A percentile compares a stretch with the other conserved stretches of the same genome.
These are phyloP conservation scores for Fraxinus xanthoxyloides DNA, from an alignment of 305 asterid species.

Conservation along the genomic window DNA sequence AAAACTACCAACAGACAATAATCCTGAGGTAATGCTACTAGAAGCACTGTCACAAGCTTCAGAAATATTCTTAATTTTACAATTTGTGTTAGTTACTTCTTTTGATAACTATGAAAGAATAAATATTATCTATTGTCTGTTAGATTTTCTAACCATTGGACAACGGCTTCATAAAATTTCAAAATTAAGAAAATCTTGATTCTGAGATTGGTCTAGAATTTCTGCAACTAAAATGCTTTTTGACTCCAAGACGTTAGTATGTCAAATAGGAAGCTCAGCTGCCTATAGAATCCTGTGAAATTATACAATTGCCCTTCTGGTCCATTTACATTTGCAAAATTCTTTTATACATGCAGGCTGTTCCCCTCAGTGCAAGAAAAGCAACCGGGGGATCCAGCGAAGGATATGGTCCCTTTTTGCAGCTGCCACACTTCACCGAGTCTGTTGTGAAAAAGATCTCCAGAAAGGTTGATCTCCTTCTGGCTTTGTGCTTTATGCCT, in stretches of 20 bases:
- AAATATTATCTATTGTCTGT: neutral
- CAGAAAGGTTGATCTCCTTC: constrained; percentile 65
- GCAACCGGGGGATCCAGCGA: constrained; percentile 76
- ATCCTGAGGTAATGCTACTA: neutral
- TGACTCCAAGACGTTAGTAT: neutral
- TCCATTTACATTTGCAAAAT: neutral
- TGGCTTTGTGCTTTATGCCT: neutral
- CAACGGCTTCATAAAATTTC: neutral
- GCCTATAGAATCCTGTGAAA: neutral
- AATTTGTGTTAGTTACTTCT: neutral
- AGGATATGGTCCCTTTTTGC: constrained; percentile 95
- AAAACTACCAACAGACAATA: neutral
- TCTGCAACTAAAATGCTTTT: neutral
- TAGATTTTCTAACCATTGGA: neutral
- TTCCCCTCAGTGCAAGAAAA: constrained; percentile 89
- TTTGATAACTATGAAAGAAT: neutral
- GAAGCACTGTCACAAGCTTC: neutral
- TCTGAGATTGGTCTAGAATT: neutral
- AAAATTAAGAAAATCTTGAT: neutral
- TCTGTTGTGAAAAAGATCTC: constrained; percentile 77
- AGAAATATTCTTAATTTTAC: neutral
- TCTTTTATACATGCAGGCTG: constrained; percentile 57
- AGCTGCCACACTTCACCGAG: constrained; percentile 97
- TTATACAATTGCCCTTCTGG: neutral
- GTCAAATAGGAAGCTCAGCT: neutral